Conservation (phyloP, 805 yeast species). For the Monosporozyma aerobia region DNA sequence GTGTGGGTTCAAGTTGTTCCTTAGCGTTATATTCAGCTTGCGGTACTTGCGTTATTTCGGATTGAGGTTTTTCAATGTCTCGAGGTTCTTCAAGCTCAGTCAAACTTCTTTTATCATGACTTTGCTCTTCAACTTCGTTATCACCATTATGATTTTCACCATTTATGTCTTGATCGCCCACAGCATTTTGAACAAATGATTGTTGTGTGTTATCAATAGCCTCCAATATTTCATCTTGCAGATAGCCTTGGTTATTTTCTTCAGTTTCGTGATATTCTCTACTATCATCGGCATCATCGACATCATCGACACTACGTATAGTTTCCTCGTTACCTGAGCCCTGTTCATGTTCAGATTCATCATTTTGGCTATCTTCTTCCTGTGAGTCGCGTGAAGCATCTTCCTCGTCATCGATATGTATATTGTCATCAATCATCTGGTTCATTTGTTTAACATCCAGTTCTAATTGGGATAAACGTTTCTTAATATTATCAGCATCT, state of each 20-base stretch:
- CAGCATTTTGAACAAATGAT: background rate
- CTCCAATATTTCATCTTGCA: background rate
- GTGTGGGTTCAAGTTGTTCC: background rate
- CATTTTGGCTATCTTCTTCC: background rate
- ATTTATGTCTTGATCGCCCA: background rate
- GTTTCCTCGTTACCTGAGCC: background rate
- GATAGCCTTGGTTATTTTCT: background rate
- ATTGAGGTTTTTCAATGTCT: background rate
- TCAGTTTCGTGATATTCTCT: background rate
- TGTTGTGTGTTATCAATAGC: background rate
- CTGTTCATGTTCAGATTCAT: background rate
- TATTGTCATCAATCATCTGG: conserved; percentile 28
- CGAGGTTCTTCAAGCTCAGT: background rate
- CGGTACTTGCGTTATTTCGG: background rate
- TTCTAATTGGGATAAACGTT: conserved; percentile 30
- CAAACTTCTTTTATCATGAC: no score
- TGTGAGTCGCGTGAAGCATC: background rate
- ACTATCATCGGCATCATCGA: background rate
- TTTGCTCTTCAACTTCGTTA: background rate
- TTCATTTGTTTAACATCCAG: conserved; percentile 29
- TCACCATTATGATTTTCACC: background rate
- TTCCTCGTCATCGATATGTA: conserved; percentile 14
- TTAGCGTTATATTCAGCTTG: background rate
- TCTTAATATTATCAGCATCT: conserved; percentile 24
- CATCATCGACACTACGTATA: background rate